A percentile compares a stretch with the other conserved stretches of the same genome.
These are phyloP conservation scores for Solanum sejunctum DNA, from an alignment of 257 asterid genomes.

Conservation along the genomic window DNA sequence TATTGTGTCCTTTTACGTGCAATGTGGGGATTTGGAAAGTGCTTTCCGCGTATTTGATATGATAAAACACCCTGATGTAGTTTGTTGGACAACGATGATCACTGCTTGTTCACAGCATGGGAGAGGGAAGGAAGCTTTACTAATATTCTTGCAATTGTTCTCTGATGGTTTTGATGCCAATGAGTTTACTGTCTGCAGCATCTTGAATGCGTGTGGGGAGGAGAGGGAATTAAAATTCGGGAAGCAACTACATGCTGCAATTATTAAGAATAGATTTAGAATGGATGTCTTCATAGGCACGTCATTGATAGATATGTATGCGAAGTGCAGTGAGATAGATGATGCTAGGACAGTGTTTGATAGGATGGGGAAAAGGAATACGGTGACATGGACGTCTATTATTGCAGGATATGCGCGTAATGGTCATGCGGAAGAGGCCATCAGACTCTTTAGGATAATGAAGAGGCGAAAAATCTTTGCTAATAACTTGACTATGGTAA, in stretches of 20 bases:
- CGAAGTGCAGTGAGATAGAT: constrained; percentile 55
- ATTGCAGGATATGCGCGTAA: constrained; percentile 84
- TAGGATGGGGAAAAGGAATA: constrained; percentile 53
- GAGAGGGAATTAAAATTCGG: constrained; percentile 59
- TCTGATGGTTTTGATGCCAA: constrained; percentile 56
- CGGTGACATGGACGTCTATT: constrained; percentile 66
- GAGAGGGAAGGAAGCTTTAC: constrained; percentile 42
- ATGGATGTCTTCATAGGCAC: constrained; percentile 61
- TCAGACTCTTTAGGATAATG: constrained; percentile 52
- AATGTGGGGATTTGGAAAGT: constrained; percentile 47
- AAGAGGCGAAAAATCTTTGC: constrained; percentile 34
- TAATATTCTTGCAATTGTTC: constrained; percentile 42
- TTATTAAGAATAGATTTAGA: constrained; percentile 44
- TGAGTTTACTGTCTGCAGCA: constrained; percentile 66
- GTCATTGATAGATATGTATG: constrained; percentile 70
- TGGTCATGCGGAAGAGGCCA: constrained; percentile 56
- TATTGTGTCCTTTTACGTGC: constrained; percentile 52
- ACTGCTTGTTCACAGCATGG: constrained; percentile 68
- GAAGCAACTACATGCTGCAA: constrained; percentile 52
- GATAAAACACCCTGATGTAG: constrained; percentile 46
- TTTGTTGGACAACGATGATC: constrained; percentile 84
- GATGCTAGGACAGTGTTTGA: constrained; percentile 49
- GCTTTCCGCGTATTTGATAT: constrained; percentile 46
- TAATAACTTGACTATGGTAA: constrained; percentile 62
- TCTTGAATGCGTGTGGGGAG: constrained; percentile 69